A percentile compares a stretch with the other conserved stretches of the same genome.
These are phyloP conservation scores for Epichloe aotearoae DNA, from an alignment of 2,329 filamentous ascomycete genomes.

Conservation along the genomic window DNA sequence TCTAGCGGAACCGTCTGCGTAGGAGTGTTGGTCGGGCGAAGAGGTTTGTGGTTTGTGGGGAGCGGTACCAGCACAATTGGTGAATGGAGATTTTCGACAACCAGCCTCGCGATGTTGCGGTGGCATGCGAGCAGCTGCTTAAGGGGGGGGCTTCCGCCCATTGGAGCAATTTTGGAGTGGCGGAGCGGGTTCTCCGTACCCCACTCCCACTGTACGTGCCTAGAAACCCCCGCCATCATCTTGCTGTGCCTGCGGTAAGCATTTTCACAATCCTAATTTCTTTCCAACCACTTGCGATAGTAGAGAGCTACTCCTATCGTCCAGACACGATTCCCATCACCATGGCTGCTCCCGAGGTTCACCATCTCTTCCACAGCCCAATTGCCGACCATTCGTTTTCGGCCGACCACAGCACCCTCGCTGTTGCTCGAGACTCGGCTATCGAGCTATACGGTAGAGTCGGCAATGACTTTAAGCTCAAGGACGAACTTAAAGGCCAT, in stretches of 20 bases:
- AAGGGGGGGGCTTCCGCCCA: slow-evolving; percentile 1
- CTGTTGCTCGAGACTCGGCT: slow-evolving; percentile 78
- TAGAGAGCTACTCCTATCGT: slow-evolving; percentile 69
- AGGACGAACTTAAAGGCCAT: slow-evolving; percentile 89
- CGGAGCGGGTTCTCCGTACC: not conserved
- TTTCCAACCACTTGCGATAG: slow-evolving; percentile 46
- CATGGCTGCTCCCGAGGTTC: slow-evolving; percentile 82
- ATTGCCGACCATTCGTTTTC: slow-evolving; percentile 99
- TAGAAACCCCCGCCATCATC: slow-evolving; percentile 6
- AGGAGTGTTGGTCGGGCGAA: not conserved
- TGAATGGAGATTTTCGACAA: slow-evolving; percentile 1
- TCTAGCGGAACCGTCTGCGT: not conserved
- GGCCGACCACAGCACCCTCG: slow-evolving; percentile 73
- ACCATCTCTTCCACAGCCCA: slow-evolving; percentile 92
- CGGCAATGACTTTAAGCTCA: slow-evolving; percentile 64
- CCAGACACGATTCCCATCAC: slow-evolving; percentile 18
- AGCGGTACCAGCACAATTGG: not conserved
- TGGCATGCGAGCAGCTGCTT: not conserved
- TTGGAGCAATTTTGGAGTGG: not conserved
- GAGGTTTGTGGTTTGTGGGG: not conserved
- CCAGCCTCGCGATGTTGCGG: slow-evolving; percentile 2
- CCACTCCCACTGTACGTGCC: too few species aligned
- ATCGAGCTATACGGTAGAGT: slow-evolving; percentile 75
- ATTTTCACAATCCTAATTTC: not conserved
- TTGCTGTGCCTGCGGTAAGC: not conserved